phyloP scores from a whole-genome alignment of 805 yeast species.

The Ascoidea tarda region DNA sequence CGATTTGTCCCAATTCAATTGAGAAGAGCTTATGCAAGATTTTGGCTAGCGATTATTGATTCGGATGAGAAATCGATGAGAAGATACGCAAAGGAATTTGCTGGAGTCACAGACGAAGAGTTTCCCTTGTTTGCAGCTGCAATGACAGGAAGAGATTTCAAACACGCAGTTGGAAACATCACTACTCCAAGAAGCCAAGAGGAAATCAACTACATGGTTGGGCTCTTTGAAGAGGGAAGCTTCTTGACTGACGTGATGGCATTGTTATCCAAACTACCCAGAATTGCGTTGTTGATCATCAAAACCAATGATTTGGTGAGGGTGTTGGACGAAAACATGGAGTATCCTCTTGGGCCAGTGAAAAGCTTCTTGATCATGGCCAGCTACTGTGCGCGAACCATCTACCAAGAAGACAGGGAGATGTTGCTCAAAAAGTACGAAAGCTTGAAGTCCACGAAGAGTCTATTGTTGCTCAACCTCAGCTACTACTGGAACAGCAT shows the following conservation, averaged over 20 bases:
- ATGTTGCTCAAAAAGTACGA: constrained; percentile 1
- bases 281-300: constrained; percentile 70
- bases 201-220: constrained; percentile 60
- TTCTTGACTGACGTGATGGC: constrained; percentile 66
- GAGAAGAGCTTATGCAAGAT: constrained; percentile 74
- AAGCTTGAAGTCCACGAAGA: too few species aligned
- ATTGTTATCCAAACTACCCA: constrained; percentile 66
- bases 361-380: constrained; percentile 84
- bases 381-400: constrained; percentile 72
- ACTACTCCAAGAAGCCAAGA: constrained; percentile 35
- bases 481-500: neutral
- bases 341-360: constrained; percentile 76
- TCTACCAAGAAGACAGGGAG: constrained; percentile 53
- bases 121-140: constrained; percentile 86
- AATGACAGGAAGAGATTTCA: constrained; percentile 84
- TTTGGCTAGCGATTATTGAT: constrained; percentile 84
- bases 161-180: constrained; percentile 54
- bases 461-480: neutral
- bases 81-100: constrained; percentile 61
- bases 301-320: constrained; percentile 93
- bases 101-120: constrained; percentile 62
- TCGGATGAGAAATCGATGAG: constrained; percentile 53
- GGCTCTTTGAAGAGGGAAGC: constrained; percentile 44
- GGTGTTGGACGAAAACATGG: constrained; percentile 69
- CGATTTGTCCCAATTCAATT: constrained; percentile 66